Percentiles rank a stretch among this genome's conserved stretches.
These are phyloP conservation scores for Ceratocystis eucalypticola DNA, from an alignment of 2,329 filamentous ascomycete species.

Conservation along the genomic window DNA sequence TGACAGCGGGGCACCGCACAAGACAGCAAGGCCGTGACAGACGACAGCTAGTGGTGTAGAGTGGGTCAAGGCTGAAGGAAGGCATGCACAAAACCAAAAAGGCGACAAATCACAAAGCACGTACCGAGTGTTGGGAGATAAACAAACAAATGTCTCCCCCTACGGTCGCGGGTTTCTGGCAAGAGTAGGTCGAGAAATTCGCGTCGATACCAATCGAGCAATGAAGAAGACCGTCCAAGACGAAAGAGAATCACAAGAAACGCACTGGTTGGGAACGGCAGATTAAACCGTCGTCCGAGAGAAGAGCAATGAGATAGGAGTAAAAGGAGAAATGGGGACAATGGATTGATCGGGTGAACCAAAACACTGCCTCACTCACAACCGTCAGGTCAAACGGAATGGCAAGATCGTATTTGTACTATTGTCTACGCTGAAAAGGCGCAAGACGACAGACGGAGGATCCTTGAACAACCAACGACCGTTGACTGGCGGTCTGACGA, in stretches of 20 bases:
- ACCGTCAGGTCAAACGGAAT: conserved; percentile 20
- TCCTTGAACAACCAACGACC: conserved; percentile 19
- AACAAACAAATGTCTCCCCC: conserved; percentile 98
- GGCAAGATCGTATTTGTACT: conserved; percentile 19
- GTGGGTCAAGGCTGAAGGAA: neutral
- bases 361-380: conserved; percentile 18
- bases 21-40: too few relatives aligned
- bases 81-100: neutral
- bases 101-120: conserved; percentile 23
- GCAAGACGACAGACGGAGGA: conserved; percentile 19
- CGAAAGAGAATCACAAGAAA: conserved; percentile 21
- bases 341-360: neutral
- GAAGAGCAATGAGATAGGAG: neutral
- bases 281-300: neutral
- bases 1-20: too few relatives aligned
- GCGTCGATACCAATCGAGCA: conserved; percentile 21
- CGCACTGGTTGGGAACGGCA: neutral
- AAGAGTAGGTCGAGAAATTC: neutral
- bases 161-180: conserved; percentile 26
- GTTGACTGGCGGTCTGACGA: conserved; percentile 20
- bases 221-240: conserved; percentile 16
- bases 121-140: conserved; percentile 69
- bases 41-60: too few relatives aligned
- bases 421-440: conserved; percentile 19
- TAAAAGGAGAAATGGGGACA: neutral